Base-by-base conservation (phyloP, 257 asterid genomes). In the Solanum chaucha region DNA sequence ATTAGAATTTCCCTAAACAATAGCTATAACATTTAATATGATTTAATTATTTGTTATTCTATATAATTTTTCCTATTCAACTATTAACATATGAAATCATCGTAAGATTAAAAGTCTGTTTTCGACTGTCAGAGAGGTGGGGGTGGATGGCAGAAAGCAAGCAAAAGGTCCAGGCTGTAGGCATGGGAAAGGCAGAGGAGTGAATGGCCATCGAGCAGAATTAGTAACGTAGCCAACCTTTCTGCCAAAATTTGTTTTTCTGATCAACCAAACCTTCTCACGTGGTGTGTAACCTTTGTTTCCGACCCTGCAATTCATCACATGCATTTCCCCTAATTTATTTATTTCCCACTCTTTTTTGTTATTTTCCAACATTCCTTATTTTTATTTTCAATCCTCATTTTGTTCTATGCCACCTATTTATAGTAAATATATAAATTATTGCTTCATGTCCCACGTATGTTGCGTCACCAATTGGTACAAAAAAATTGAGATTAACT, bases 151-250 rank as follows among this genome's bases (percentile, higher is more conserved):
- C 85, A 81, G 85, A 81, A 28, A 26, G 48, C 10, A 80, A 80
- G 84, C 15, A 80, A 80, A 55, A 48, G 85, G 65, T 64, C 78
- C 88, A 88, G 90, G 83, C 88, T 88, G 88, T 88, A 85, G 80
- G 86, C 41, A 86, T 81, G 88, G 87, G 41, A 35, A 84, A 84
- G 44, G 87, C 87, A 84, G 87, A 13, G 80, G 87, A 64, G 40
- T 40, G 87, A 48, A 5, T 81, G 68, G 26, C 36, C 4, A 46
- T 44, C 20, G 38, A 65, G 64, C 78, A 36, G 78, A 84, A 67
- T n/a, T 84, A 10, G 86, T 24, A 61, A 84, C 64, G 86, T 65
- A n/a, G n/a, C 32, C 44, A 44, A 61, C 26, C 80, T 84, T 46
- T 64, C 87, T 84, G 87, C 87, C 87, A 84, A 65, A 24, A 65